A percentile compares a stretch with the other conserved stretches of the same genome.
Conservation (phyloP, 2,329 filamentous ascomycete species). For the Exophiala mesophila region DNA sequence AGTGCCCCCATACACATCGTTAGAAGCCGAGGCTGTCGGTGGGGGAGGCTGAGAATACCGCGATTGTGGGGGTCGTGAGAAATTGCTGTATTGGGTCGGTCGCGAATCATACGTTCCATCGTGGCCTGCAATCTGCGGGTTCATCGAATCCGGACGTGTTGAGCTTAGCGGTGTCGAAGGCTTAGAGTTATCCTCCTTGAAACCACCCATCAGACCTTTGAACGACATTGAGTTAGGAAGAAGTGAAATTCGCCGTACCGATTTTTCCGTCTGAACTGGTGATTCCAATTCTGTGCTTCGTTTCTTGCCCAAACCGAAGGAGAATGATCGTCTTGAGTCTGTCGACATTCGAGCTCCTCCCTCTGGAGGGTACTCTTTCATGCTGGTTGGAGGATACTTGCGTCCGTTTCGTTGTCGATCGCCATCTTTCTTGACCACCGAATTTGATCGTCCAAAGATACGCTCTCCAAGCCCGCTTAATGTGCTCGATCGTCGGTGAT, state of each 20-base stretch:
- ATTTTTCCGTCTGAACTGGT: constrained; percentile 53
- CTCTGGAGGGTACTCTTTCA: constrained; percentile 63
- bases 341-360: constrained; percentile 58
- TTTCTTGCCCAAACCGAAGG: constrained; percentile 65
- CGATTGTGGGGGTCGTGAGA: constrained; percentile 24
- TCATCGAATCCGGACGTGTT: constrained; percentile 14
- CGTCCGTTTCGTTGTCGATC: constrained; percentile 49
- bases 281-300: constrained; percentile 63
- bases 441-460: constrained; percentile 77
- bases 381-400: constrained; percentile 85
- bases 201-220: constrained; percentile 60
- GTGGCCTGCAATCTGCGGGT: constrained; percentile 9
- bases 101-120: constrained; percentile 24
- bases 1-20: constrained; percentile 28
- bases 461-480: constrained; percentile 79
- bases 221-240: constrained; percentile 61
- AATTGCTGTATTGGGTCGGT: constrained; percentile 21
- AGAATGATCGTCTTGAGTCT: constrained; percentile 70
- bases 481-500: constrained; percentile 67
- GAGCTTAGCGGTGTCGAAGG: constrained; percentile 34
- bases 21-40: constrained; percentile 7
- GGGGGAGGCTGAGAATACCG: constrained; percentile 17
- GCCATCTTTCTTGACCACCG: constrained; percentile 37
- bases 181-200: constrained; percentile 42
- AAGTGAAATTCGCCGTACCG: constrained; percentile 62